phyloP scores from a whole-genome alignment of 2,329 filamentous ascomycete species.

The Exophiala alcalophila region DNA sequence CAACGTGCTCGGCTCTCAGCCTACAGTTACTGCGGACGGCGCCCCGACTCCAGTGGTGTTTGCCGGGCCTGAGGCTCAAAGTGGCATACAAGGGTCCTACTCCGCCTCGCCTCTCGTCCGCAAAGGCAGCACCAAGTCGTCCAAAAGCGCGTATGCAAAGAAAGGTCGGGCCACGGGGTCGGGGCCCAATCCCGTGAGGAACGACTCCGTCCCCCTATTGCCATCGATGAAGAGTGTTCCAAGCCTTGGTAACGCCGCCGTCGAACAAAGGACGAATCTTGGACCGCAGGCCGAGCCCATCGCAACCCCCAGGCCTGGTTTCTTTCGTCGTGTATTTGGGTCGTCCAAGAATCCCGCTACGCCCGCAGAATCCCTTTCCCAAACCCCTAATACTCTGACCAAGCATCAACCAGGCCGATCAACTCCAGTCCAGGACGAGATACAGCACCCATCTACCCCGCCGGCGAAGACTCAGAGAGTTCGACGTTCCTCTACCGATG shows the following conservation, averaged over 20 bases:
- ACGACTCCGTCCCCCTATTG: slow-evolving; percentile 21
- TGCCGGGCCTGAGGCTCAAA: slow-evolving; percentile 65
- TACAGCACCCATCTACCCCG: slow-evolving; percentile 10
- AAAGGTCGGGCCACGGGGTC: slow-evolving; percentile 42
- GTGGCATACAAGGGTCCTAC: slow-evolving; percentile 37
- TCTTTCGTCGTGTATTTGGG: slow-evolving; percentile 90
- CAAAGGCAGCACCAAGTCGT: slow-evolving; percentile 45
- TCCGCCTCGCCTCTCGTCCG: slow-evolving; percentile 36
- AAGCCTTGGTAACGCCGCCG: slow-evolving; percentile 47
- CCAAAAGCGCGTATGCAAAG: slow-evolving; percentile 37
- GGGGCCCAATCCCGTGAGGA: slow-evolving; percentile 36
- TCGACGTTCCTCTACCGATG: slow-evolving; percentile 31
- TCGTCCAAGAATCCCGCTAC: slow-evolving; percentile 57
- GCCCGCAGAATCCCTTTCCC: slow-evolving; percentile 14
- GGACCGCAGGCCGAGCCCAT: slow-evolving; percentile 51
- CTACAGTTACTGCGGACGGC: slow-evolving; percentile 55
- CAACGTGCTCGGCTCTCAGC: slow-evolving; percentile 8
- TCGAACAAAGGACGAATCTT: slow-evolving; percentile 45
- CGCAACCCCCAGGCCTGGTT: slow-evolving; percentile 60
- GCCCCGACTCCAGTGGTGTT: slow-evolving; percentile 84
- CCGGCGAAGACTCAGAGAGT: slow-evolving; percentile 33
- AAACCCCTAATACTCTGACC: slow-evolving; percentile 23
- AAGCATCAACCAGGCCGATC: slow-evolving; percentile 20
- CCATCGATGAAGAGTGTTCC: slow-evolving; percentile 20
- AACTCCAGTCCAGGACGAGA: slow-evolving; percentile 30